phyloP scores from a whole-genome alignment of 495 filamentous ascomycete genomes.

The Tetracladium setigerum region DNA sequence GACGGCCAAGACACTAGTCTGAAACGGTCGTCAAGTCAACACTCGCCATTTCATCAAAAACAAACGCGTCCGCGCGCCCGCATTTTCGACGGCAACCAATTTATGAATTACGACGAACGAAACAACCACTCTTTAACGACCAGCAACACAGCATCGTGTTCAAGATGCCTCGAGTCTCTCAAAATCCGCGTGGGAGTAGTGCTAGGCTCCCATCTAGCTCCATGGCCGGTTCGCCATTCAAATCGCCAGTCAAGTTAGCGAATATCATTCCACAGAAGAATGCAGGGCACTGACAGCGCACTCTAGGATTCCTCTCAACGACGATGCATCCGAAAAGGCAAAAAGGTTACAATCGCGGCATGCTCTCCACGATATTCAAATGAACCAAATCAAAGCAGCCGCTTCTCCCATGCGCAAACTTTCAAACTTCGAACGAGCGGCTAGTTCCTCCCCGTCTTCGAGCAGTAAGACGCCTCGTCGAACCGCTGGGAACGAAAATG shows the following conservation, averaged over 20 bases:
- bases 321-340: conserved; percentile 89
- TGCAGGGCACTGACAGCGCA: conserved; percentile 4
- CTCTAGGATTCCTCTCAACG: conserved; percentile 77
- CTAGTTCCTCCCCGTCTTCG: conserved; percentile 47
- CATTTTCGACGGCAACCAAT: no score
- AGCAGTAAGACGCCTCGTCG: conserved; percentile 53
- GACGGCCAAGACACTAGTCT: no score
- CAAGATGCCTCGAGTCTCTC: conserved; percentile 70
- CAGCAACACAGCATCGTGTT: background rate
- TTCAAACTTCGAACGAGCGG: conserved; percentile 53
- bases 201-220: conserved; percentile 44
- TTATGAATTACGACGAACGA: background rate
- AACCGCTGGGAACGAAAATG: conserved; percentile 46
- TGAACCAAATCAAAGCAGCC: conserved; percentile 84
- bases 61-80: no score
- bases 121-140: conserved; percentile 4
- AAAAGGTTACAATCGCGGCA: conserved; percentile 81
- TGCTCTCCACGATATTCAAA: conserved; percentile 81
- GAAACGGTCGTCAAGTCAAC: no score
- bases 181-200: conserved; percentile 41
- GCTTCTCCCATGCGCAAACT: conserved; percentile 78
- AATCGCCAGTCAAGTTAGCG: conserved; percentile 53
- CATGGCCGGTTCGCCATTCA: conserved; percentile 47
- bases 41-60: no score
- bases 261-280: conserved; percentile 19